Base-by-base conservation (phyloP, 441 rosid species). In the Dalechampia spathulata region DNA sequence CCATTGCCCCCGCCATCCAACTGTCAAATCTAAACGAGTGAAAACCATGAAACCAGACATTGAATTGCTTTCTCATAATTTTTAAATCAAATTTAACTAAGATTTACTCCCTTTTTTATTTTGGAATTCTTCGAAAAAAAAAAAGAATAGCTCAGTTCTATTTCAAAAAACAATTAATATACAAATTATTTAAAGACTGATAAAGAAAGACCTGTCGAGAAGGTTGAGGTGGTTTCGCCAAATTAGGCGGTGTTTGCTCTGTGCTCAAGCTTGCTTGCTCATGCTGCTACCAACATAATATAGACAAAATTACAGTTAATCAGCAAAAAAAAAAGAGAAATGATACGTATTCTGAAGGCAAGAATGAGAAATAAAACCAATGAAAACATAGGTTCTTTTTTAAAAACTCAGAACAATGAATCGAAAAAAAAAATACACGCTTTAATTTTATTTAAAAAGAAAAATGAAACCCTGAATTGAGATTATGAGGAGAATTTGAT, bases 1-100 rank as follows among this genome's bases (percentile, higher is more conserved):
- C 34, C 79, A 67, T n/a, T n/a, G n/a, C n/a, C n/a, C n/a, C n/a
- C n/a, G n/a, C 66, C 78, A 67, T 70, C 73, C 73, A 81, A 83
- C 99, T 93, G 97, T 87, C 86, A 81, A 82, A 66, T 90, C 83
- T 84, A 83, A 83, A n/a, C n/a, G 14, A 73, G 93, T 86, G 85
- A 86, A 88, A 79, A 81, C 4, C 85, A 84, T 67, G 91, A 78
- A 84, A 76, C 83, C 79, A 57, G 72, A 87, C n/a, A n/a, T 85
- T 30, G 34, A 30, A 4, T 34, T 34, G 38, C 10, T 34, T 34
- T 8, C 34, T 3, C n/a, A n/a, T n/a, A n/a, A n/a, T n/a, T n/a
- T n/a, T n/a, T n/a, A n/a, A n/a, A n/a, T n/a, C n/a, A n/a, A n/a
- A n/a, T n/a, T n/a, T n/a, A n/a, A n/a, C n/a, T n/a, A n/a, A n/a